A percentile compares a stretch with the other conserved stretches of the same genome.
Conservation (phyloP, 345 rosid genomes). For the Citropsis articulata region DNA sequence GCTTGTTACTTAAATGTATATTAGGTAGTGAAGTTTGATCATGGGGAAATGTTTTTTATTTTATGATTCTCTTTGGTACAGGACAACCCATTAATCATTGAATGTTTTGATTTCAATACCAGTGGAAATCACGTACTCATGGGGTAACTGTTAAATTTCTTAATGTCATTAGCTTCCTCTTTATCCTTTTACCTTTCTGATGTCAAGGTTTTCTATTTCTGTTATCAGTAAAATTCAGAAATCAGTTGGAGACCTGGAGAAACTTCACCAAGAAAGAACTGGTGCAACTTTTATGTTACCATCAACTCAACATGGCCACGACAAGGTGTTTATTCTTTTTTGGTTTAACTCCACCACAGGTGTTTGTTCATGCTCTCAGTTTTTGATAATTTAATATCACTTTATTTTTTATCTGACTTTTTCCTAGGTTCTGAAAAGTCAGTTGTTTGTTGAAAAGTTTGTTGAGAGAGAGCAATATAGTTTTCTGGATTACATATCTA, state of each 20-base stretch:
- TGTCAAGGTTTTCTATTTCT: constrained; percentile 15
- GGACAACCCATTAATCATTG: constrained; percentile 76
- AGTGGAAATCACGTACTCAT: constrained; percentile 63
- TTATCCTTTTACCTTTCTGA: neutral
- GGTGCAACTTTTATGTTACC: constrained; percentile 50
- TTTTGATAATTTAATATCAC: constrained; percentile 2
- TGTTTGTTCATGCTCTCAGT: constrained; percentile 16
- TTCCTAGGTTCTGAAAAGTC: constrained; percentile 61
- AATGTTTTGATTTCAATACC: constrained; percentile 81
- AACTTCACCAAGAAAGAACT: constrained; percentile 44
- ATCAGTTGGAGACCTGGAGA: constrained; percentile 64
- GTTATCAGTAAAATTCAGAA: constrained; percentile 57
- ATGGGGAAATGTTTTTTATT: neutral
- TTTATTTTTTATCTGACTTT: neutral
- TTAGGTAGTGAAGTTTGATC: neutral
- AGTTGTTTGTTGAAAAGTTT: constrained; percentile 67
- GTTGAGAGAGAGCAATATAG: constrained; percentile 62
- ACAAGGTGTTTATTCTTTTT: constrained; percentile 48
- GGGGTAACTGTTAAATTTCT: constrained; percentile 46
- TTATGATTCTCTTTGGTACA: constrained; percentile 26
- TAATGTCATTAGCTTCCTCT: neutral
- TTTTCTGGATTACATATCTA: constrained; percentile 84
- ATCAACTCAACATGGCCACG: constrained; percentile 34
- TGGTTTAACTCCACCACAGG: constrained; percentile 31
- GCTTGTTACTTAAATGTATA: neutral